A percentile compares a stretch with the other conserved stretches of the same genome.
phyloP scores from a whole-genome alignment of 164 flowering plant genomes.

The Litsea cubeba region DNA sequence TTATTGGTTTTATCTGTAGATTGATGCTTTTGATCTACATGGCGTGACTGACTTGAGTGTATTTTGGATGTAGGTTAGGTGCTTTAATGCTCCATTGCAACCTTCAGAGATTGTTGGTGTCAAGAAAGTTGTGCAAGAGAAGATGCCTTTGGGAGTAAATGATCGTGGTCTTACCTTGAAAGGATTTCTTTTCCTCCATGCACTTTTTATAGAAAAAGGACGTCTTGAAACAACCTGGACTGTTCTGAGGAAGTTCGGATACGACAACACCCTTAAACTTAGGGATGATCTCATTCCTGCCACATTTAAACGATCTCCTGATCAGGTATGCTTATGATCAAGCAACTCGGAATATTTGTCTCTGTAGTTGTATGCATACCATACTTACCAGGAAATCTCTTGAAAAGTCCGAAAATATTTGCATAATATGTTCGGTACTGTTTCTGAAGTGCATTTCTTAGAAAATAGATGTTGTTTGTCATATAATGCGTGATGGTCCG shows the following conservation, averaged over 20 bases:
- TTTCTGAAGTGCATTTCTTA: not conserved
- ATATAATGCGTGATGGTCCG: not conserved
- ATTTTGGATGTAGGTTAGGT: constrained; percentile 59
- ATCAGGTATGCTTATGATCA: constrained; percentile 53
- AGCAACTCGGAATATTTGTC: not conserved
- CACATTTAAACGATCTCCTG: constrained; percentile 59
- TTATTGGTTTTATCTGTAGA: not conserved
- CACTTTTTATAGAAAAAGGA: constrained; percentile 95
- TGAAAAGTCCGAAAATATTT: not conserved
- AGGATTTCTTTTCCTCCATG: constrained; percentile 93
- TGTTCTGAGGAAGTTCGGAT: constrained; percentile 92
- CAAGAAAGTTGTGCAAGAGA: constrained; percentile 91
- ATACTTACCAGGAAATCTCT: not conserved
- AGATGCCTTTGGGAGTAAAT: constrained; percentile 85
- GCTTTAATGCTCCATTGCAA: constrained; percentile 93
- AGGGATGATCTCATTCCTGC: constrained; percentile 65
- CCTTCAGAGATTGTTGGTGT: constrained; percentile 92
- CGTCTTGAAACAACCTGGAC: constrained; percentile 99
- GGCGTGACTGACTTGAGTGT: not conserved
- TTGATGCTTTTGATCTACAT: not conserved
- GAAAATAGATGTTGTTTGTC: not conserved
- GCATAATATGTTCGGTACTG: not conserved
- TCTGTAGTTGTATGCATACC: not conserved
- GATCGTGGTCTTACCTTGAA: constrained; percentile 84
- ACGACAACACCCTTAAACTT: constrained; percentile 80